Conservation (phyloP, 2,329 filamentous ascomycete species). For the Bretziella fagacearum region DNA sequence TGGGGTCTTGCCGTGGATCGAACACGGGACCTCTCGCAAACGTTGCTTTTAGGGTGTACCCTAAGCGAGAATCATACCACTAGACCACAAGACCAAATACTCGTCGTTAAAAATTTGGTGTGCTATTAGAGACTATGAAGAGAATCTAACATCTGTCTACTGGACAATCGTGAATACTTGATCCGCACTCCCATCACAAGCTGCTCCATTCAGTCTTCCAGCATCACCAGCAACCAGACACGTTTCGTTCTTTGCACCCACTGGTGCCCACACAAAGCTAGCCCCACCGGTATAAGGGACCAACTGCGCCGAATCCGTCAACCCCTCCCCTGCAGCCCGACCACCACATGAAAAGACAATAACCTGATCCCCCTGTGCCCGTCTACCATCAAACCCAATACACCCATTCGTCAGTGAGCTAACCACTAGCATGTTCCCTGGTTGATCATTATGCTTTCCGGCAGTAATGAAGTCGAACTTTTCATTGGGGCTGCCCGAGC, state of each 20-base stretch:
- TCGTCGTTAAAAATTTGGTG: not conserved
- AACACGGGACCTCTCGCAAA: constrained; percentile 31
- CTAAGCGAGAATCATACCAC: constrained; percentile 59
- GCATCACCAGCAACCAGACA: constrained; percentile 27
- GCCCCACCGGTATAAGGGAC: constrained; percentile 29
- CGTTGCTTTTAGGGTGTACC: constrained; percentile 26
- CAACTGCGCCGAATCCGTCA: constrained; percentile 32
- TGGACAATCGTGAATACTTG: constrained; percentile 14
- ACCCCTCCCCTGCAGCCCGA: constrained; percentile 31
- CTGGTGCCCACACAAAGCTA: constrained; percentile 28
- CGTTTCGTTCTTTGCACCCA: constrained; percentile 26
- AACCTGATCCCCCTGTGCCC: constrained; percentile 29
- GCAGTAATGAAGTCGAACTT: constrained; percentile 34
- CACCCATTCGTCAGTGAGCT: constrained; percentile 35
- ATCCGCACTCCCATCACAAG: constrained; percentile 8
- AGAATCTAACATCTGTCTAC: constrained; percentile 1
- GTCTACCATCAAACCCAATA: constrained; percentile 31
- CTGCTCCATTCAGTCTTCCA: constrained; percentile 17
- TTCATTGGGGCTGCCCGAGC: constrained; percentile 29
- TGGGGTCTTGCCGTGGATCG: constrained; percentile 30
- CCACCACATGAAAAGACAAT: constrained; percentile 36
- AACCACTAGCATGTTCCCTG: constrained; percentile 28
- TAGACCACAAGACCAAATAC: constrained; percentile 31
- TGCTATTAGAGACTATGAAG: not conserved
- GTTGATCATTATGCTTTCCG: constrained; percentile 31